Base-by-base conservation (phyloP, 2,329 filamentous ascomycete species). In the Aspergillus neotritici region DNA sequence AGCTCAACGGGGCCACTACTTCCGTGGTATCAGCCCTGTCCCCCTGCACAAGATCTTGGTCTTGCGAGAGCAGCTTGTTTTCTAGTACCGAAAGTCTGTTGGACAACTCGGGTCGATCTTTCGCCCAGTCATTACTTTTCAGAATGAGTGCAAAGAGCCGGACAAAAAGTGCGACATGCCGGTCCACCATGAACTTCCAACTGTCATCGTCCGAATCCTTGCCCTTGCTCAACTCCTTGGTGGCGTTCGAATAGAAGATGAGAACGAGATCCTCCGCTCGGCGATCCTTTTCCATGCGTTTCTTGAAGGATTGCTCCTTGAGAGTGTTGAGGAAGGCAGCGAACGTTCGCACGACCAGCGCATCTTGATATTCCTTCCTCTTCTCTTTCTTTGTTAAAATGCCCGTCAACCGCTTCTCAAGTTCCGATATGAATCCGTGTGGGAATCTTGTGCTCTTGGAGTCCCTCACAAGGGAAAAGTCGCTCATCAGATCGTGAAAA, bases 161-260 rank as follows among this genome's bases (percentile, higher is more conserved):
- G 51, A 98, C 84, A 63, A 98, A 98, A 47, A 98, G 78, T 38
- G 93, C 93, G 44, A 97, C 83, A 66, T 98, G 93, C 42, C 91
- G 82, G 66, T 98, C 93, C 13, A 94, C 89, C 68, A 97, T 81
- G 46, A 86, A 74, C 69, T 93, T 95, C 86, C 88, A 96, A 41
- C 80, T 79, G 63, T 94, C 88, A 64, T 97, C 91, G 36, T 86
- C 85, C 0, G 82, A 76, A 1, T 79, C 68, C 65, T 86, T 86
- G 41, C 84, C 79, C 64, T 87, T 87, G 65, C 86, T 82, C 58
- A 95, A 78, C 49, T 94, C 90, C 64, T 94, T 94, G 35, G 88
- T 94, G 5, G 93, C 90, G 50, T 87, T 86, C 1, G 90, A 94
- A 69, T 94, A 97, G 74, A 98, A 97, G 51, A 97, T 96, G 54